Evolutionary conservation across 2,329 filamentous ascomycete species (phyloP).

Genomic region (Paraphaeosphaeria sporulosa): DNA sequence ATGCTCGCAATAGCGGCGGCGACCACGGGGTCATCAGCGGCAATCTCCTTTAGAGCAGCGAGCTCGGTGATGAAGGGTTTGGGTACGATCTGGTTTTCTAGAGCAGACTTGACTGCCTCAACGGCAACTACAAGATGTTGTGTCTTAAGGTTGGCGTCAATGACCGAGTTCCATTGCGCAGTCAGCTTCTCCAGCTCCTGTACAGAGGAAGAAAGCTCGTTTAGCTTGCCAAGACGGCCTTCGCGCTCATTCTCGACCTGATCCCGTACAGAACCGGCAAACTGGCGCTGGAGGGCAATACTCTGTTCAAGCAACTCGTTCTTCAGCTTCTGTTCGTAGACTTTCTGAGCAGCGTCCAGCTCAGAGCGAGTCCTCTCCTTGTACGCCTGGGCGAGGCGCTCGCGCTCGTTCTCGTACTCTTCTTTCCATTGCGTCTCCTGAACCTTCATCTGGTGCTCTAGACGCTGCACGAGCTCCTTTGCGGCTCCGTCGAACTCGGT

Average conservation of each 20-base stretch:
- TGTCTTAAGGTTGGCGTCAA: slow-evolving; percentile 89
- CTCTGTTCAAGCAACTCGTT: slow-evolving; percentile 92
- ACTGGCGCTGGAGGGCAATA: slow-evolving; percentile 84
- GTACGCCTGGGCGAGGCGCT: slow-evolving; percentile 78
- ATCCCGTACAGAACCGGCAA: slow-evolving; percentile 77
- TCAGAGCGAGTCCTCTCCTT: slow-evolving; percentile 81
- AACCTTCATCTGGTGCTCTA: slow-evolving; percentile 80
- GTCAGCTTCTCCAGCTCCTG: slow-evolving; percentile 87
- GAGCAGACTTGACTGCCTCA: slow-evolving; percentile 85
- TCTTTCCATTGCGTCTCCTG: slow-evolving; percentile 85
- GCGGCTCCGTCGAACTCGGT: slow-evolving; percentile 87
- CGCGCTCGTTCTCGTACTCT: slow-evolving; percentile 88
- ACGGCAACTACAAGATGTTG: slow-evolving; percentile 97
- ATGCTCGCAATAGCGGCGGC: slow-evolving; percentile 96
- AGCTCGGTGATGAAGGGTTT: slow-evolving; percentile 91
- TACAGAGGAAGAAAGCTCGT: slow-evolving; percentile 79
- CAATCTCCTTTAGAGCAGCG: slow-evolving; percentile 92
- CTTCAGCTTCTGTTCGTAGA: slow-evolving; percentile 82
- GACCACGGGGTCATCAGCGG: slow-evolving; percentile 82
- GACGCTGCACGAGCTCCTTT: slow-evolving; percentile 84
- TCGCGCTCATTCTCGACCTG: slow-evolving; percentile 89
- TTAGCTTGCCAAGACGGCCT: slow-evolving; percentile 84
- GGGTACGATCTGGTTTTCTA: slow-evolving; percentile 77
- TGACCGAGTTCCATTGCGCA: slow-evolving; percentile 85
- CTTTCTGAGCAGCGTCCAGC: slow-evolving; percentile 77